phyloP scores from a whole-genome alignment of 306 rosid genomes.

The Morella rubra region DNA sequence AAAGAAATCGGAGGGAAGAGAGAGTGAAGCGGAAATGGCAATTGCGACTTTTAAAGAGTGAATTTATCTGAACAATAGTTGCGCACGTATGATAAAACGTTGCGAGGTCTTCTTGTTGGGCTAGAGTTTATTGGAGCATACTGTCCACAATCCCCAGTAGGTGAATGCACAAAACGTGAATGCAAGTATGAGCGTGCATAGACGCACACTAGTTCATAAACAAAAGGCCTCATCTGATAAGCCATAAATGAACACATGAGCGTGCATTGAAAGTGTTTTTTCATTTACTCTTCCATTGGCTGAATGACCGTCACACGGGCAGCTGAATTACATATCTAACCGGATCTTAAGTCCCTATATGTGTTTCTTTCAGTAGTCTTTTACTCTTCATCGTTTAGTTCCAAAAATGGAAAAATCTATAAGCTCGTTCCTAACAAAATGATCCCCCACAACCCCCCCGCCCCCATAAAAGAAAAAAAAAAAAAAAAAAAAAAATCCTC shows the following conservation, averaged over 20 bases:
- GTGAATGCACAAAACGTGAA: background rate
- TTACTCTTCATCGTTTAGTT: slow-evolving; percentile 28
- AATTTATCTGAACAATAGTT: no score
- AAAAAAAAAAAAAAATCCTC: slow-evolving; percentile 26
- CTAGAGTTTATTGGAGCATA: no score
- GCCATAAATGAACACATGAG: background rate
- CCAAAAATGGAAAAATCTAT: slow-evolving; percentile 26
- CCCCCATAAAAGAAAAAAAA: no score
- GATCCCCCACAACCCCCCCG: slow-evolving; percentile 2
- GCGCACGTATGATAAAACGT: no score
- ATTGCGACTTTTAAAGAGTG: no score
- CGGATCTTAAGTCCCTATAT: background rate
- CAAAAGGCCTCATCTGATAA: background rate
- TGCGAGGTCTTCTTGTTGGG: no score
- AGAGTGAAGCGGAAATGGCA: no score
- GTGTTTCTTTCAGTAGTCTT: background rate
- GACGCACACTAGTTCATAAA: background rate
- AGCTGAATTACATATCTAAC: background rate
- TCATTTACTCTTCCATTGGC: slow-evolving; percentile 9
- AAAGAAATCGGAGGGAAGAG: no score
- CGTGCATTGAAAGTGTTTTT: background rate
- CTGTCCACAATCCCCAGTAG: no score
- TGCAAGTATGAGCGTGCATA: background rate
- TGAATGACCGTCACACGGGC: slow-evolving; percentile 9
- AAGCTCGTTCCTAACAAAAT: slow-evolving; percentile 23